Percentiles rank a stretch among this genome's conserved stretches.
Evolutionary conservation across 1,284 basidiomycete species (phyloP).

Genomic region (Golubevia sp.): DNA sequence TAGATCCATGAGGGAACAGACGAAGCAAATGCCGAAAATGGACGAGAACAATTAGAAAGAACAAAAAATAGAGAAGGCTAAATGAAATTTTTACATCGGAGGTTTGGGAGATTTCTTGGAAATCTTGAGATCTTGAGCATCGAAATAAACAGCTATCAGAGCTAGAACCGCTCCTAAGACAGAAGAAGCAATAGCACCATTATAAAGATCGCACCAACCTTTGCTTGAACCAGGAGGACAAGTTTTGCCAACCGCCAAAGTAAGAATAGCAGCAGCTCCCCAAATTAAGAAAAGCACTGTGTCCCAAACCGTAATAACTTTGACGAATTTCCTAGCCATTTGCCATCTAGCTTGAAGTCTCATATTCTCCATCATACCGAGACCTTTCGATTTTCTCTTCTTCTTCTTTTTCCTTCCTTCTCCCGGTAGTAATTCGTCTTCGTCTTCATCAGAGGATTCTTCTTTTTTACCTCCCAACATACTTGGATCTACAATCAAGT

Average conservation of each 20-base stretch:
- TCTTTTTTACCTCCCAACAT: conserved; percentile 16
- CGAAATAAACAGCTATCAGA: conserved; percentile 27
- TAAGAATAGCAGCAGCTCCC: conserved; percentile 25
- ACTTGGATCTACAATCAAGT: conserved; percentile 40
- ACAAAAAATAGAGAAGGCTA: no score
- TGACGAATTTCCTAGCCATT: conserved; percentile 21
- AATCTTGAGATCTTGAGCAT: conserved; percentile 18
- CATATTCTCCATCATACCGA: conserved; percentile 27
- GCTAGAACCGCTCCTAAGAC: conserved; percentile 16
- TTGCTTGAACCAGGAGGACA: conserved; percentile 20
- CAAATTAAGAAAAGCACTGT: conserved; percentile 26
- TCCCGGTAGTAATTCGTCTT: conserved; percentile 12
- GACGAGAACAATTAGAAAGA: no score
- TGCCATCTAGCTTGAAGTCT: conserved; percentile 27
- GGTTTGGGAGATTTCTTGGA: conserved; percentile 18
- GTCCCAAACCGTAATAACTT: conserved; percentile 33
- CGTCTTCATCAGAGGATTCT: conserved; percentile 11
- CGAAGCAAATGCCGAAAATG: no score
- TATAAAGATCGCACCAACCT: conserved; percentile 44
- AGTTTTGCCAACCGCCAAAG: conserved; percentile 23
- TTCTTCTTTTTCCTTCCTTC: conserved; percentile 12
- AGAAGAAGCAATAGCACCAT: conserved; percentile 34
- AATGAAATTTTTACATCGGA: background rate
- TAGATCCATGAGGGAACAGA: no score
- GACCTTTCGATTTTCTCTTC: conserved; percentile 14